phyloP scores from a whole-genome alignment of 164 flowering plant genomes.

The Chimonanthus praecox region DNA sequence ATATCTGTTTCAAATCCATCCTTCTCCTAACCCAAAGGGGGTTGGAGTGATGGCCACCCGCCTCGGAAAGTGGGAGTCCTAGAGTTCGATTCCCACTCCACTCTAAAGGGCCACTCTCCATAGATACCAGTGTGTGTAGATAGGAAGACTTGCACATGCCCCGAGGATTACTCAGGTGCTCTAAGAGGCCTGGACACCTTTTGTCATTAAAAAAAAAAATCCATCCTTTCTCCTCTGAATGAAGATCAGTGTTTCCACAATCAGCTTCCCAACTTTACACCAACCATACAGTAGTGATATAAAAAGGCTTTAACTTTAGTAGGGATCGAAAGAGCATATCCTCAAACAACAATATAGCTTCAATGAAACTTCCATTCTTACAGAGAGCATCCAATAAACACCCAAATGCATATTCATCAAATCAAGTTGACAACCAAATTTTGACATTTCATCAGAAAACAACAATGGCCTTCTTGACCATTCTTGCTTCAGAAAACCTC shows the following conservation, averaged over 20 bases:
- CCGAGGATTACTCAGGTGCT: too few species aligned
- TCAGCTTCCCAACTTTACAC: conserved; percentile 82
- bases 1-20: conserved; percentile 59
- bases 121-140: too few species aligned
- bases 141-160: too few species aligned
- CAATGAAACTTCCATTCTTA: conserved; percentile 81
- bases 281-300: conserved; percentile 83
- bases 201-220: conserved; percentile 17
- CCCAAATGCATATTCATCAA: conserved; percentile 60
- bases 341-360: conserved; percentile 78
- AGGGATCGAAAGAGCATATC: conserved; percentile 63
- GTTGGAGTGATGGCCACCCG: too few species aligned
- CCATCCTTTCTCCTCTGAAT: conserved; percentile 78
- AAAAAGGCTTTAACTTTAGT: conserved; percentile 65
- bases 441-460: conserved; percentile 90
- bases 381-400: conserved; percentile 89
- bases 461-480: conserved; percentile 78
- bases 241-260: conserved; percentile 73
- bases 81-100: too few species aligned
- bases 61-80: too few species aligned
- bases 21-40: too few species aligned
- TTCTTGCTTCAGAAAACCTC: conserved; percentile 70
- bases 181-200: too few species aligned
- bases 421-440: conserved; percentile 81
- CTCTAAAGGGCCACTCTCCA: too few species aligned